Base-by-base conservation (phyloP, 139 green algal species). In the Limnomonas spitsbergensis region DNA sequence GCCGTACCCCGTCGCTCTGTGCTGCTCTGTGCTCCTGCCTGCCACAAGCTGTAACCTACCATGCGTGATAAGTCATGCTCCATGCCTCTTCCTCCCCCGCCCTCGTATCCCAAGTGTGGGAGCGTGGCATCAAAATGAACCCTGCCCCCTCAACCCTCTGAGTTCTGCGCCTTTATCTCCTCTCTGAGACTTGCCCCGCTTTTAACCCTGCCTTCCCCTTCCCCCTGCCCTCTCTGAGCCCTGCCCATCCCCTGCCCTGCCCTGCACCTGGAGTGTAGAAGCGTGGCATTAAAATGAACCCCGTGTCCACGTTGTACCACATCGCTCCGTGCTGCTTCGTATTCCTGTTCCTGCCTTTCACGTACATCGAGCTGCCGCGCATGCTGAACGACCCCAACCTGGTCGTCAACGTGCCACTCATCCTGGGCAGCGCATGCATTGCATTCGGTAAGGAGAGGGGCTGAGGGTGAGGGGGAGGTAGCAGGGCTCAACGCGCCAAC, bases 221-320 rank as follows among this genome's bases (percentile, higher is more conserved):
- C 56, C 56, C 29, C 56, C 14, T 32, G 9, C 29, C 56, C 56
- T 70, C 56, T 4, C 29, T 32, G 4, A 37, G 29, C 83, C 90
- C 54, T n/a, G n/a, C n/a, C n/a, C n/a, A n/a, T n/a, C n/a, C n/a
- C n/a, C n/a, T n/a, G n/a, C n/a, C n/a, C n/a, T n/a, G n/a, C n/a
- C n/a, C n/a, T n/a, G n/a, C n/a, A n/a, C n/a, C n/a, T n/a, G n/a
- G n/a, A n/a, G n/a, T n/a, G n/a, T n/a, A n/a, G n/a, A 84, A 73
- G 38, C 73, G 84, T 14, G 91, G 90, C n/a, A 81, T 95, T 34
- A 81, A 94, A 69, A 80, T 97, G 67, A 97, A 95, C 84, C 89
- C 91, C 66, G 91, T 97, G 68, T 92, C 88, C 40, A 92, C 89
- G 31, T 82, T 97, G 29, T 95, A 95, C 82, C 89, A 94, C 79